Evolutionary conservation across 257 asterid genomes (phyloP).

Genomic region (Przewalskia tangutica): DNA sequence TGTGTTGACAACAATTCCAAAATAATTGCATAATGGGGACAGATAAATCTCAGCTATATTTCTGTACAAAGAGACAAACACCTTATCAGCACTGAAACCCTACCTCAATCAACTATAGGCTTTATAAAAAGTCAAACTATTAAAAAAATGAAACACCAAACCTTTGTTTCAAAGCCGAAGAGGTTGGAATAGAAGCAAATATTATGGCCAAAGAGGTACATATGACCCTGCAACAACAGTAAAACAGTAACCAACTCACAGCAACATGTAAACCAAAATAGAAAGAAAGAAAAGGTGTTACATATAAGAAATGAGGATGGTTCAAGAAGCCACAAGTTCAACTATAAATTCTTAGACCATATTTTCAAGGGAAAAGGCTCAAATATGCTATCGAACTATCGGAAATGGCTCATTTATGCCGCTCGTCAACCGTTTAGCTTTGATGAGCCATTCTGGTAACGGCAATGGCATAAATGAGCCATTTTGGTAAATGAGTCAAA

Average conservation of each 20-base stretch:
- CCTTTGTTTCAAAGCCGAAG: conserved; percentile 98
- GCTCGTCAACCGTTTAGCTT: too few species aligned
- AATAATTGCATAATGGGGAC: neutral
- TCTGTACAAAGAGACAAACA: neutral
- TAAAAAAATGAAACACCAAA: conserved; percentile 11
- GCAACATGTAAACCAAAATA: neutral
- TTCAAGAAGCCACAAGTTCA: neutral
- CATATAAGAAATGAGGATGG: neutral
- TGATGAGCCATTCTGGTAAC: too few species aligned
- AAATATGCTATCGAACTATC: too few species aligned
- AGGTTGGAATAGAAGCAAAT: conserved; percentile 96
- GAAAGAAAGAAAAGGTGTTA: neutral
- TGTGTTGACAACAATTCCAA: neutral
- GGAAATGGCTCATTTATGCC: too few species aligned
- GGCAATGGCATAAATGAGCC: too few species aligned
- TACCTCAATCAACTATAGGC: neutral
- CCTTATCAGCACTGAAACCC: neutral
- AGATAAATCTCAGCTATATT: neutral
- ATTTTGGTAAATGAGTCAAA: too few species aligned
- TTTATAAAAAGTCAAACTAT: neutral
- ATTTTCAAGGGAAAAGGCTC: neutral
- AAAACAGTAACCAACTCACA: neutral
- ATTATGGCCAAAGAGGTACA: conserved; percentile 69
- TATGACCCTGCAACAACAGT: conserved; percentile 77
- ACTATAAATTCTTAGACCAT: neutral